phyloP scores from a whole-genome alignment of 2,329 filamentous ascomycete species.

The Graphiopsis chlorocephala region DNA sequence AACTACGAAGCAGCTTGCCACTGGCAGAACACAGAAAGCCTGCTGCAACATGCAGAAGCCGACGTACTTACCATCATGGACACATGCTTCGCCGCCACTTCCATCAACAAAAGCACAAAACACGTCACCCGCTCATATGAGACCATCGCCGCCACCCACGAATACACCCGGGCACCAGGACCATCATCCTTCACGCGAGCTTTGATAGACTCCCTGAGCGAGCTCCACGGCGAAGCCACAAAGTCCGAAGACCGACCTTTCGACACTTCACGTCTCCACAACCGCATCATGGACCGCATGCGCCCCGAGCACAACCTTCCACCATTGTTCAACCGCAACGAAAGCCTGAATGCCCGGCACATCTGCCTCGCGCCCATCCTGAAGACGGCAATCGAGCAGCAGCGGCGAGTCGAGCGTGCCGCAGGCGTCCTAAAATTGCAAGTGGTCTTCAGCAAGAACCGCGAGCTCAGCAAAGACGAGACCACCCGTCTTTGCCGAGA shows the following conservation, averaged over 20 bases:
- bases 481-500: background rate
- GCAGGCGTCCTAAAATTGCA: background rate
- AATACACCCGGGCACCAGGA: background rate
- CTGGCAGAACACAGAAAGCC: conserved; percentile 36
- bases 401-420: conserved; percentile 50
- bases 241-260: background rate
- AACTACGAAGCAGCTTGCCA: background rate
- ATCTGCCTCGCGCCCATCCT: background rate
- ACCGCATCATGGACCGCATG: background rate
- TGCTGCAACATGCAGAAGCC: conserved; percentile 31
- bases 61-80: conserved; percentile 40
- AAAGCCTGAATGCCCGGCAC: background rate
- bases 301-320: background rate
- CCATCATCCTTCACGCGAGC: background rate
- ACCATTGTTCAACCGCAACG: background rate
- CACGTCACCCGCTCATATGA: background rate
- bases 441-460: background rate
- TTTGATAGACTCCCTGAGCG: background rate
- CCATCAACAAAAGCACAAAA: conserved; percentile 28
- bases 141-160: background rate
- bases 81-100: conserved; percentile 33
- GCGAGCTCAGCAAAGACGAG: background rate
- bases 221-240: background rate
- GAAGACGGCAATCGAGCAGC: background rate
- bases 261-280: background rate